Evolutionary conservation across 2,329 filamentous ascomycete genomes (phyloP), one percentile per base, ranked within the genome.

Genomic region (Fusarium sp.): DNA sequence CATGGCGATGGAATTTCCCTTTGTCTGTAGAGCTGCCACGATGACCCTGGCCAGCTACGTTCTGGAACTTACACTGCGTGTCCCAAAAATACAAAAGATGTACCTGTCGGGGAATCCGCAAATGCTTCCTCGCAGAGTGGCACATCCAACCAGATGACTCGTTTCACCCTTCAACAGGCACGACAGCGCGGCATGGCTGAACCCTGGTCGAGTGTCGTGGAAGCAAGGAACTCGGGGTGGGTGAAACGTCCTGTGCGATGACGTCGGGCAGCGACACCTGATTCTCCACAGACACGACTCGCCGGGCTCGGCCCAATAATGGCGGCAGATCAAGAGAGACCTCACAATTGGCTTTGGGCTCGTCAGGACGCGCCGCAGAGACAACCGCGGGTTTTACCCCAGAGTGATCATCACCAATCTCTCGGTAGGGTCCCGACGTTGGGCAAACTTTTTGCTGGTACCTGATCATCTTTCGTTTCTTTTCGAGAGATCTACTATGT

Each of bases 371-470:
- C 64, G 61, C 42, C 42, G 62, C 65, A 66, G 69, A 59, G 38
- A 49, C 65, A 69, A 56, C 35, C 29, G 20, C 62, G 46, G 53
- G 51, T 62, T 58, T 38, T 57, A 70, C 73, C 66, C 72, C 70
- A 69, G 64, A 72, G 60, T 70, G 76, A 78, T 78, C 76, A 75
- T 70, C 72, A 24, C 51, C 38, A 64, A 69, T 46, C 12, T 67
- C 64, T 78, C 75, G 74, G 73, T 59, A 68, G 63, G 62, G 67
- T 56, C 67, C 71, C 71, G 68, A 72, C 35, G 64, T 76, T 77
- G 68, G 75, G 76, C 67, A 74, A 64, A 44, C 20, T 68, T 49
- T 33, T 46, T 16, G 44, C 51, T 55, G 64, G 66, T 70, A 72
- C 69, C 75, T 69, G 66, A 69, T 66, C 62, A 62, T 38, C 61